Base-by-base conservation (phyloP, 306 rosid genomes). In the Cucurbita ficifolia region DNA sequence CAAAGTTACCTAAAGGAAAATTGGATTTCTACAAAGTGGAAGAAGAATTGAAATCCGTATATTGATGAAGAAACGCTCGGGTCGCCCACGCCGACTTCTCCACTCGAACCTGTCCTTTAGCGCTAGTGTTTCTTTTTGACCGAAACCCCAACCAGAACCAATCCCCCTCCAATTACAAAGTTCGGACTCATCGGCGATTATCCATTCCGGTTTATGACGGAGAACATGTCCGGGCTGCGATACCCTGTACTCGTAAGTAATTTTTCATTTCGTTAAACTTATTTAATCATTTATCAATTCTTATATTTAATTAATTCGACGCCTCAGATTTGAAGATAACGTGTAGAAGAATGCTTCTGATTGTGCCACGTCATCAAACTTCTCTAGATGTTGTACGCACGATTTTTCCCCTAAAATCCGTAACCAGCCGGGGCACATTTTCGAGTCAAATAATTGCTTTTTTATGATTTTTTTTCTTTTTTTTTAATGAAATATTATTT, bases 151-250 rank as follows among this genome's bases (percentile, higher is more conserved):
- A 82, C 79, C 80, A 65, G 73, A 82, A 70, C 85, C 83, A 79
- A 80, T 72, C 78, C 76, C 76, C 78, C 84, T 72, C 78, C 83
- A 78, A 71, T 83, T 50, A 77, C 81, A 83, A 83, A 14, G 76
- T 72, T 60, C 89, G 97, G 92, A 89, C 89, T 80, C 85, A 63
- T 82, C 79, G 79, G 85, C 75, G 78, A 76, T 79, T 82, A 88
- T 88, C 76, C 85, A 89, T 83, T 89, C 86, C 76, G 64, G 77
- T 82, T 89, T 84, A 45, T 73, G 43, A 82, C 81, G 80, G 81
- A 70, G 67, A 78, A 84, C 79, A 83, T 38, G 90, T 92, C 97
- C 97, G 97, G 91, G 89, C 75, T 86, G 43, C 9, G 83, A 67
- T 91, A 72, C 82, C 63, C 79, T 86, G 86, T 73, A 76, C 80